A percentile compares a stretch with the other conserved stretches of the same genome.
Conservation (phyloP, 2,329 filamentous ascomycete species). For the Venturia carpophila region DNA sequence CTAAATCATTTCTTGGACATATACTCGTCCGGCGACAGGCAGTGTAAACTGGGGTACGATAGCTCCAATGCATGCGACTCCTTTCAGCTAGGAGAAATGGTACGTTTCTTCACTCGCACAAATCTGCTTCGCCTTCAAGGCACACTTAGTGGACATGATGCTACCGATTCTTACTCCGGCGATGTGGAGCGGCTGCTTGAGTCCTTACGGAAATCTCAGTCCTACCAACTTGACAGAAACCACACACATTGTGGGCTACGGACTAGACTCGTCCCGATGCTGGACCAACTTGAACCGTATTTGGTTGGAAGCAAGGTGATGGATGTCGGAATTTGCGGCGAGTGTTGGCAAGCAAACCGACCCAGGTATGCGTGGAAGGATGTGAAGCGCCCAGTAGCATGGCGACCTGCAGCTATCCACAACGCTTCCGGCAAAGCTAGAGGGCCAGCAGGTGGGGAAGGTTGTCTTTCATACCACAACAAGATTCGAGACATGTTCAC, state of each 20-base stretch:
- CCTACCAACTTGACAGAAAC: slow-evolving; percentile 66
- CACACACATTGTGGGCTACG: slow-evolving; percentile 67
- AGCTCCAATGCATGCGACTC: slow-evolving; percentile 64
- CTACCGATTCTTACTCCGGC: slow-evolving; percentile 44
- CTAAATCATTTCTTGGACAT: slow-evolving; percentile 59
- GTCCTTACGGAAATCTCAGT: slow-evolving; percentile 56
- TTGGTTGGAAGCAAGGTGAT: slow-evolving; percentile 28
- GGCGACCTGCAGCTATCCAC: slow-evolving; percentile 23
- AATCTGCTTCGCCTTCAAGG: slow-evolving; percentile 51
- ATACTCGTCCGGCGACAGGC: slow-evolving; percentile 58
- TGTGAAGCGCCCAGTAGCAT: slow-evolving; percentile 39
- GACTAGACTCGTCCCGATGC: slow-evolving; percentile 55
- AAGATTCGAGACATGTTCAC: slow-evolving; percentile 34
- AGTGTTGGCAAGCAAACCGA: slow-evolving; percentile 38
- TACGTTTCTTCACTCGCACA: slow-evolving; percentile 59
- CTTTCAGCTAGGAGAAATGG: slow-evolving; percentile 70
- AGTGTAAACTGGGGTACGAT: slow-evolving; percentile 69
- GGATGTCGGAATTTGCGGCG: slow-evolving; percentile 38
- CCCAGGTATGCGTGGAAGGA: slow-evolving; percentile 37
- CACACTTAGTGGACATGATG: slow-evolving; percentile 34
- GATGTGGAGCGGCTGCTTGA: slow-evolving; percentile 55
- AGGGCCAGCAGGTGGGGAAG: slow-evolving; percentile 3
- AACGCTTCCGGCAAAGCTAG: neutral
- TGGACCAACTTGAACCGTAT: slow-evolving; percentile 52
- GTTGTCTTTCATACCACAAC: slow-evolving; percentile 29